phyloP scores from a whole-genome alignment of 805 yeast genomes.

The Komagataella mondaviorum region DNA sequence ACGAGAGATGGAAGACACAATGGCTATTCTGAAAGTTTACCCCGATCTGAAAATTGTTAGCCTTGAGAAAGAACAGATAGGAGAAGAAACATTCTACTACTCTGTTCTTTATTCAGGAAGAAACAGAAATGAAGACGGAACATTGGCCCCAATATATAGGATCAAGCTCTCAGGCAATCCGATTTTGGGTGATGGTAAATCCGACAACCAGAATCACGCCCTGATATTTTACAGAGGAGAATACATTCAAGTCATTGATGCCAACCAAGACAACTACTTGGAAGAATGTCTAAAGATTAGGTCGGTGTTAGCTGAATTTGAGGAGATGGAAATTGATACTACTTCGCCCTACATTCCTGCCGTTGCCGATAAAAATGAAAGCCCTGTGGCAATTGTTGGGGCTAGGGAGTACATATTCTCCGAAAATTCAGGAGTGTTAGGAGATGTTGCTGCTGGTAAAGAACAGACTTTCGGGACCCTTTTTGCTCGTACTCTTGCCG shows the following conservation, averaged over 20 bases:
- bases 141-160: slow-evolving; percentile 32
- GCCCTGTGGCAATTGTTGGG: slow-evolving; percentile 84
- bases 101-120: slow-evolving; percentile 61
- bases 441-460: slow-evolving; percentile 95
- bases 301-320: slow-evolving; percentile 82
- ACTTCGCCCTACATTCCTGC: slow-evolving; percentile 37
- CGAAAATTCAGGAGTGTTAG: slow-evolving; percentile 83
- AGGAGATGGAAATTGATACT: slow-evolving; percentile 42
- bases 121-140: slow-evolving; percentile 36
- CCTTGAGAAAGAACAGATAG: slow-evolving; percentile 30
- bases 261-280: slow-evolving; percentile 89
- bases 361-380: slow-evolving; percentile 21
- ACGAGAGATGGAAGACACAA: slow-evolving; percentile 57
- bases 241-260: slow-evolving; percentile 88
- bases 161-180: slow-evolving; percentile 87
- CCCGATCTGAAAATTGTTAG: slow-evolving; percentile 52
- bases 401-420: slow-evolving; percentile 93
- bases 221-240: slow-evolving; percentile 86
- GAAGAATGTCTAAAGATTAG: slow-evolving; percentile 91
- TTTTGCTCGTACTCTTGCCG: slow-evolving; percentile 86
- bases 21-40: slow-evolving; percentile 52
- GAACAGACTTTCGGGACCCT: slow-evolving; percentile 95
- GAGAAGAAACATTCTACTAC: slow-evolving; percentile 26
- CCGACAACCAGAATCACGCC: slow-evolving; percentile 89
- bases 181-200: slow-evolving; percentile 90